Evolutionary conservation across 2,329 filamentous ascomycete species (phyloP).

Genomic region (Gremmenia infestans): DNA sequence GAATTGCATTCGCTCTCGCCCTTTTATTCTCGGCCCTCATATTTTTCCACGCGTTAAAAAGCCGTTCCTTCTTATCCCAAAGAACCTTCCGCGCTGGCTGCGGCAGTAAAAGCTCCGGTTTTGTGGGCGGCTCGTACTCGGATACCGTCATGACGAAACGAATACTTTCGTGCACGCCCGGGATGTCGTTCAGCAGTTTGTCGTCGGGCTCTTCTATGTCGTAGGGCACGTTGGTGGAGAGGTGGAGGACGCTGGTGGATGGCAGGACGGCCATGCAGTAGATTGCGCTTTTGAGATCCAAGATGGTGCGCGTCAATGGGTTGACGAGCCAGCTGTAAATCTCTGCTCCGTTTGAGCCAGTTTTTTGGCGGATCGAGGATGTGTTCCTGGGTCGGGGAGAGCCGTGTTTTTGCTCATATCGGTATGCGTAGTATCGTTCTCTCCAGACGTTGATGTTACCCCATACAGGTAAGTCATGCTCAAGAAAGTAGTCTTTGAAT

Average conservation of each 20-base stretch:
- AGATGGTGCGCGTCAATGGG: background rate
- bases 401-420: background rate
- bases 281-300: conserved; percentile 1
- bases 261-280: conserved; percentile 3
- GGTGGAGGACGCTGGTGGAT: background rate
- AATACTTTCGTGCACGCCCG: background rate
- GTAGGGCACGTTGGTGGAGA: background rate
- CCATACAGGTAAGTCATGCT: conserved; percentile 2
- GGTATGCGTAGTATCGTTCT: conserved; percentile 7
- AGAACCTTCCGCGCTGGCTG: background rate
- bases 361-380: background rate
- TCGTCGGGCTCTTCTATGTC: background rate
- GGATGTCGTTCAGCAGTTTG: background rate
- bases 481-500: background rate
- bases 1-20: background rate
- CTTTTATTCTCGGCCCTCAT: too few relatives aligned
- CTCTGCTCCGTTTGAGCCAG: background rate
- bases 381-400: background rate
- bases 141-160: background rate
- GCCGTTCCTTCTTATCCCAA: background rate
- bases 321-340: conserved; percentile 1
- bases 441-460: background rate
- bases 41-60: background rate
- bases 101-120: background rate
- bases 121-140: background rate